phyloP scores from a whole-genome alignment of 1,139 yeast species.

The Hansenula anomala region DNA sequence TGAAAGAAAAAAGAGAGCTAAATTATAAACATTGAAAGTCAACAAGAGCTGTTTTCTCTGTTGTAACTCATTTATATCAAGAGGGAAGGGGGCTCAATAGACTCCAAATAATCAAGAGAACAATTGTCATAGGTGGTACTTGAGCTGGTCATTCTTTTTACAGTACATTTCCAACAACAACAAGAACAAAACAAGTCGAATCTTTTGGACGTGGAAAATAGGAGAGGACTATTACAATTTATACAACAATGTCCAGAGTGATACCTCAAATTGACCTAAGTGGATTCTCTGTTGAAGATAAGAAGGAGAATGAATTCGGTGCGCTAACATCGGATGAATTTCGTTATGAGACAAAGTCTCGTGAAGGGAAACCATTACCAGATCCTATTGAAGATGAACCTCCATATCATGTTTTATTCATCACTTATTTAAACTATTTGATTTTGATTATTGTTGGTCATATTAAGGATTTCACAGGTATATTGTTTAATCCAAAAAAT shows the following conservation, averaged over 20 bases:
- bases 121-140: no score
- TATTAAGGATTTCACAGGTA: slow-evolving; percentile 82
- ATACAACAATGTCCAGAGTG: slow-evolving; percentile 4
- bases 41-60: no score
- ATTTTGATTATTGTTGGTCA: slow-evolving; percentile 86
- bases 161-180: no score
- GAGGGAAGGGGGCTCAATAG: no score
- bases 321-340: slow-evolving; percentile 51
- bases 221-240: no score
- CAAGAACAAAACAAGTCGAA: no score
- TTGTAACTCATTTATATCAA: no score
- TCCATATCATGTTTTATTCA: slow-evolving; percentile 69
- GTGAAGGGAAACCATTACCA: slow-evolving; percentile 47
- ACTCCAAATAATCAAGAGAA: no score
- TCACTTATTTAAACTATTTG: slow-evolving; percentile 81
- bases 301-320: slow-evolving; percentile 64
- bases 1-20: no score
- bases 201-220: no score
- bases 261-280: slow-evolving; percentile 26
- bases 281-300: slow-evolving; percentile 40
- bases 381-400: slow-evolving; percentile 79
- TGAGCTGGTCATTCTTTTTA: no score
- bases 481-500: slow-evolving; percentile 59
- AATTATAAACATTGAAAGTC: no score
- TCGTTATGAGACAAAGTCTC: slow-evolving; percentile 46